Conservation (phyloP, 225 moss, liverwort and hornwort genomes). For the Rhytidiadelphus loreus region DNA sequence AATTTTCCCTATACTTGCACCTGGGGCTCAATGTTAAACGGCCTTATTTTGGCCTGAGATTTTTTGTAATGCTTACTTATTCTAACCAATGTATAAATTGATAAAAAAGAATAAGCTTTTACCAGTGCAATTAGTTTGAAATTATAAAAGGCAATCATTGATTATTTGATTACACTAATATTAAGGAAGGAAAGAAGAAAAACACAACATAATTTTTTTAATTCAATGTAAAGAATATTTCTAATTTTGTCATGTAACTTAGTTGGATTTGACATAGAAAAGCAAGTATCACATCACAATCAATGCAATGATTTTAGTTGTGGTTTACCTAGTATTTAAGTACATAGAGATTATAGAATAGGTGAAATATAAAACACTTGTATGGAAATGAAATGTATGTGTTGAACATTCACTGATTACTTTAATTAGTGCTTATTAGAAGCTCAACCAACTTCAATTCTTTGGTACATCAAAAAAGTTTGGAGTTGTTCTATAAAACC, state of each 20-base stretch:
- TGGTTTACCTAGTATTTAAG: rapidly evolving
- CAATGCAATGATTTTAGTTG: not conserved
- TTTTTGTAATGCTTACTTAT: no score
- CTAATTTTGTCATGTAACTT: not conserved
- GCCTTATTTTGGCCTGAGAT: no score
- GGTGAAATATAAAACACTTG: not conserved
- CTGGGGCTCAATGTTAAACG: no score
- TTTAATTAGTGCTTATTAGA: not conserved
- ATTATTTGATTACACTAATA: not conserved
- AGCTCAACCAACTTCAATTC: not conserved
- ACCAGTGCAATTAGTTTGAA: rapidly evolving
- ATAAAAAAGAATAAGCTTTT: not conserved
- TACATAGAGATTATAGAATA: not conserved
- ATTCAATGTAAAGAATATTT: not conserved
- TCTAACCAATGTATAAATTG: not conserved
- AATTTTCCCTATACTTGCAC: no score
- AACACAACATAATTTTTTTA: not conserved
- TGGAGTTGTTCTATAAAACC: not conserved
- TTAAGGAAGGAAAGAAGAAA: not conserved
- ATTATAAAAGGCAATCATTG: not conserved
- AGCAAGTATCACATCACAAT: not conserved
- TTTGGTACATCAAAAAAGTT: not conserved
- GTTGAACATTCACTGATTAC: not conserved
- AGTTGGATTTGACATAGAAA: not conserved
- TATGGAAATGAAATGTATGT: not conserved